Evolutionary conservation across 1,284 basidiomycete species (phyloP).

Genomic region (Leccinum huronense): DNA sequence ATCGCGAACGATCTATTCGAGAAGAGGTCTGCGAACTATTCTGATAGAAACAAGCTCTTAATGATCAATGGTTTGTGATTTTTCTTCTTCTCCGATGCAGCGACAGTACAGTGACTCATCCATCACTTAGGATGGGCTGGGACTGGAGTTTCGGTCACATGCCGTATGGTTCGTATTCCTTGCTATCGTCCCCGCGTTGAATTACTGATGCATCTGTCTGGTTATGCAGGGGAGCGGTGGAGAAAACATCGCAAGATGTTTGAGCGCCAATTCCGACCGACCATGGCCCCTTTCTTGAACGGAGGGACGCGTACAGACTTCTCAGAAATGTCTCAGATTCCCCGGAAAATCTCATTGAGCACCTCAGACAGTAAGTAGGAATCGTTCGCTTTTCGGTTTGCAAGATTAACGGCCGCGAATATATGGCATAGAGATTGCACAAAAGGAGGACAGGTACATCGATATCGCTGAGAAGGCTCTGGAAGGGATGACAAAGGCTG

Average conservation of each 20-base stretch:
- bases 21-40: conserved; percentile 33
- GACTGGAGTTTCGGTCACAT: conserved; percentile 53
- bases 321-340: conserved; percentile 40
- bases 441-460: conserved; percentile 37
- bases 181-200: neutral
- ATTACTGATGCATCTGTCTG: neutral
- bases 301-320: conserved; percentile 40
- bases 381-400: neutral
- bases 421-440: conserved; percentile 38
- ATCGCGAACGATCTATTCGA: conserved; percentile 40
- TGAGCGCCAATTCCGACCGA: conserved; percentile 44
- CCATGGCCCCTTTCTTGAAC: conserved; percentile 38
- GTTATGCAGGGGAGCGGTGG: conserved; percentile 43
- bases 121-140: conserved; percentile 46
- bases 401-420: conserved; percentile 16
- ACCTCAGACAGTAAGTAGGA: conserved; percentile 43
- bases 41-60: conserved; percentile 30
- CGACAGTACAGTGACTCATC: conserved; percentile 3
- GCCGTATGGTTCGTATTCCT: conserved; percentile 41
- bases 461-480: conserved; percentile 39
- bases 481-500: conserved; percentile 38
- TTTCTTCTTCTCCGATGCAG: neutral
- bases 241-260: conserved; percentile 49
- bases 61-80: conserved; percentile 36
- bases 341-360: conserved; percentile 40